A percentile compares a stretch with the other conserved stretches of the same genome.
phyloP scores from a whole-genome alignment of 371 early-diverging fungal species.

The Dinochytrium kinnereticum region DNA sequence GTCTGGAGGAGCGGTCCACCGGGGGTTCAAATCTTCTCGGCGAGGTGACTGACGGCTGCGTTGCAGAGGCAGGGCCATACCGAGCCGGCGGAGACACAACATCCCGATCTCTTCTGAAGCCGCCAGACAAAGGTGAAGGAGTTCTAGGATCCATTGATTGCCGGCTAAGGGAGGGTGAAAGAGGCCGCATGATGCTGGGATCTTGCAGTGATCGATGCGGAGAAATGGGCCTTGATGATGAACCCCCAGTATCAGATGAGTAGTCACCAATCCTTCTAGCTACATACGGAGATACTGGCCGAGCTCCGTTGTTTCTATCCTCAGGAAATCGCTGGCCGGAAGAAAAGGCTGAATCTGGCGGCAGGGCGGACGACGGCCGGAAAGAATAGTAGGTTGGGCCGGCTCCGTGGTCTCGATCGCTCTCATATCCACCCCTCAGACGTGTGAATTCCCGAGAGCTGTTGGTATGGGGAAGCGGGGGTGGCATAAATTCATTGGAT shows the following conservation, averaged over 20 bases:
- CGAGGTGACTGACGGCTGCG: background rate
- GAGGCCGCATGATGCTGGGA: background rate
- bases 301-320: background rate
- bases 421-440: constrained; percentile 3
- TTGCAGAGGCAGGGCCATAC: background rate
- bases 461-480: background rate
- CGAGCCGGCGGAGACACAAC: background rate
- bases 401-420: background rate
- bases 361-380: background rate
- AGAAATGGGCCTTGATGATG: background rate
- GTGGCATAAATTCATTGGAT: background rate
- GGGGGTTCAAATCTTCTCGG: background rate
- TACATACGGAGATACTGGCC: constrained; percentile 1
- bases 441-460: constrained; percentile 7
- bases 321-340: background rate
- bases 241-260: background rate
- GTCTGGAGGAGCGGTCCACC: background rate
- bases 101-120: background rate
- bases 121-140: background rate
- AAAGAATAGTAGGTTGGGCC: constrained; percentile 4
- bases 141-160: background rate
- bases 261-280: background rate
- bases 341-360: background rate
- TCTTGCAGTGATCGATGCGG: background rate
- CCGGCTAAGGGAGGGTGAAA: constrained; percentile 1